Conservation (phyloP, 371 early-diverging fungal genomes). For the Sporodiniella umbellata region DNA sequence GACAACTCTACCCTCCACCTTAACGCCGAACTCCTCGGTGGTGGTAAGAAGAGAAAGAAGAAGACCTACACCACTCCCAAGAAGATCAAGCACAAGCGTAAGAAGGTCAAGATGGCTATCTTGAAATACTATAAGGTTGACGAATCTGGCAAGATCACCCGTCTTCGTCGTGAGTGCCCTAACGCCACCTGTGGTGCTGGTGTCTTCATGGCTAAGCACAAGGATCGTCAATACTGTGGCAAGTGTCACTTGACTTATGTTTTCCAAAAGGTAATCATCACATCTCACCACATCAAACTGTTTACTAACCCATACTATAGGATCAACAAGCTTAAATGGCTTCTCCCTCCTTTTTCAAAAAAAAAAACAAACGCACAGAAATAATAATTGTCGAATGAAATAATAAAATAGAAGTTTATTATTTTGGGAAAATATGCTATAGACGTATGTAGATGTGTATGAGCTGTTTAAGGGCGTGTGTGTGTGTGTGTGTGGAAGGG, state of each 20-base stretch:
- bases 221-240: slow-evolving; percentile 95
- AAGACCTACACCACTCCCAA: slow-evolving; percentile 99
- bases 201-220: slow-evolving; percentile 98
- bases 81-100: slow-evolving; percentile 99
- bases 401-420: background rate
- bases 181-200: slow-evolving; percentile 95
- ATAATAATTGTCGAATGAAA: background rate
- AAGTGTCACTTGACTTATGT: slow-evolving; percentile 61
- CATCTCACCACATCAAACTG: no score
- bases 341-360: no score
- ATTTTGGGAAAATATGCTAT: no score
- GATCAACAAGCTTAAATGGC: background rate
- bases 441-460: no score
- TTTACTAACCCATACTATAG: no score
- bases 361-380: background rate
- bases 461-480: no score
- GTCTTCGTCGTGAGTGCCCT: slow-evolving; percentile 97
- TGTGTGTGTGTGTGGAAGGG: no score
- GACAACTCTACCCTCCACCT: slow-evolving; percentile 91
- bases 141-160: slow-evolving; percentile 94
- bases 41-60: slow-evolving; percentile 99
- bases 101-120: slow-evolving; percentile 97
- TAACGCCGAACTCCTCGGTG: slow-evolving; percentile 73
- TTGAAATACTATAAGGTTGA: slow-evolving; percentile 98
- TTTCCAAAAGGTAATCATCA: slow-evolving; percentile 49